Percentiles rank a stretch among this genome's conserved stretches.
These are phyloP conservation scores for Lunasporangiospora selenospora DNA, from an alignment of 192 early-diverging fungal genomes.

Conservation along the genomic window DNA sequence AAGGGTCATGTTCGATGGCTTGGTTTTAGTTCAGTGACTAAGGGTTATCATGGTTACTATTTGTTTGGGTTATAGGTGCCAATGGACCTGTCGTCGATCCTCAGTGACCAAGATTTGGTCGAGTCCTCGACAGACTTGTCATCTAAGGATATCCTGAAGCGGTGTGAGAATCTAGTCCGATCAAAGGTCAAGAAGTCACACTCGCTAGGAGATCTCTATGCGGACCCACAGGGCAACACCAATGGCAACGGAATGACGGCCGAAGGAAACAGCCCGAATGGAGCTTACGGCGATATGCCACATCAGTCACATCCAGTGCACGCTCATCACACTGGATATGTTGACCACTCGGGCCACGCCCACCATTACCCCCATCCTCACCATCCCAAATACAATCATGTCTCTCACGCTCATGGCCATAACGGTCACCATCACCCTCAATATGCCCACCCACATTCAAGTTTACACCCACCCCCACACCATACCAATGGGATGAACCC, in stretches of 20 bases:
- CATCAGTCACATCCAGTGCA: not conserved
- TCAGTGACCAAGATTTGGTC: constrained; percentile 54
- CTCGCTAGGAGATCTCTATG: constrained; percentile 41
- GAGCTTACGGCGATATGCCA: not conserved
- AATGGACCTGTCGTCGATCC: constrained; percentile 58
- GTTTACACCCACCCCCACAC: not conserved
- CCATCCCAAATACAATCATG: not conserved
- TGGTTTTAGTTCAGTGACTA: not conserved
- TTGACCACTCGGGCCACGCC: not conserved
- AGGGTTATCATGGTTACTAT: too few species aligned
- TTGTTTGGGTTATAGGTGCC: constrained; percentile 58
- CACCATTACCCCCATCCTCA: too few species aligned
- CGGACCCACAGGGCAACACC: constrained; percentile 7
- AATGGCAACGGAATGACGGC: not conserved
- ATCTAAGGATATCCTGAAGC: constrained; percentile 59
- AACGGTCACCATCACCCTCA: not conserved
- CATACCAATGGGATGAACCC: constrained; percentile 14
- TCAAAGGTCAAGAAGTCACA: constrained; percentile 53
- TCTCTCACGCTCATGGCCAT: constrained; percentile 4
- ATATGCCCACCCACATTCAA: not conserved
- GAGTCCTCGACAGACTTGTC: constrained; percentile 57
- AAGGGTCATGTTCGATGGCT: not conserved
- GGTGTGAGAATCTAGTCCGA: constrained; percentile 56
- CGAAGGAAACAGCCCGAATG: constrained; percentile 3
- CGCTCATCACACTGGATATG: too few species aligned